phyloP scores from a whole-genome alignment of 495 filamentous ascomycete genomes.

The Cercophora newfieldiana region DNA sequence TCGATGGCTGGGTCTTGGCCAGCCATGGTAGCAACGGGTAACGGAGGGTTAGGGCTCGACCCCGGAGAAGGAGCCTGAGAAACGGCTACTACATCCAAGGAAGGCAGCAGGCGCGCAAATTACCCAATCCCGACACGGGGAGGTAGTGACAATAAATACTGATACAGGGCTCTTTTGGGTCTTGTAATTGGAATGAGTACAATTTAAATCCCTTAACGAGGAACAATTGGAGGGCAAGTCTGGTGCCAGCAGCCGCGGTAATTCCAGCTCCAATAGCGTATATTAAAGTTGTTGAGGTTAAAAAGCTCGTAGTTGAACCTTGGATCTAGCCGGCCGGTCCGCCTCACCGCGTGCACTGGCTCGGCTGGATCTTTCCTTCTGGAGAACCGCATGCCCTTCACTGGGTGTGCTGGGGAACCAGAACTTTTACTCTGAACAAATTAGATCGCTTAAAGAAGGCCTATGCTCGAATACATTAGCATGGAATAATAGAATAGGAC shows the following conservation, averaged over 20 bases:
- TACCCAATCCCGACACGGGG: constrained; percentile 52
- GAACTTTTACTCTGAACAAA: constrained; percentile 74
- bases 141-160: constrained; percentile 55
- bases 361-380: constrained; percentile 64
- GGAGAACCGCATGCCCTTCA: constrained; percentile 64
- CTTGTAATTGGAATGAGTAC: constrained; percentile 59
- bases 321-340: constrained; percentile 56
- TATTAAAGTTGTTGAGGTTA: constrained; percentile 43
- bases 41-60: constrained; percentile 55
- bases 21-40: constrained; percentile 56
- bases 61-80: constrained; percentile 47
- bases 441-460: constrained; percentile 73
- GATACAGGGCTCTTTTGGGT: constrained; percentile 58
- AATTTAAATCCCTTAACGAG: constrained; percentile 59
- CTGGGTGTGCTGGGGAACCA: constrained; percentile 62
- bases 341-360: constrained; percentile 64
- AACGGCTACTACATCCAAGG: constrained; percentile 50
- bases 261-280: constrained; percentile 41
- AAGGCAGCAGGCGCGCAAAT: constrained; percentile 51
- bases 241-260: constrained; percentile 41
- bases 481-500: constrained; percentile 77
- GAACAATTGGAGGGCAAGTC: constrained; percentile 59
- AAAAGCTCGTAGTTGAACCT: constrained; percentile 41
- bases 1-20: constrained; percentile 57
- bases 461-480: constrained; percentile 72